A percentile compares a stretch with the other conserved stretches of the same genome.
Conservation (phyloP, 2,329 filamentous ascomycete genomes). For the Colletotrichum lupini region DNA sequence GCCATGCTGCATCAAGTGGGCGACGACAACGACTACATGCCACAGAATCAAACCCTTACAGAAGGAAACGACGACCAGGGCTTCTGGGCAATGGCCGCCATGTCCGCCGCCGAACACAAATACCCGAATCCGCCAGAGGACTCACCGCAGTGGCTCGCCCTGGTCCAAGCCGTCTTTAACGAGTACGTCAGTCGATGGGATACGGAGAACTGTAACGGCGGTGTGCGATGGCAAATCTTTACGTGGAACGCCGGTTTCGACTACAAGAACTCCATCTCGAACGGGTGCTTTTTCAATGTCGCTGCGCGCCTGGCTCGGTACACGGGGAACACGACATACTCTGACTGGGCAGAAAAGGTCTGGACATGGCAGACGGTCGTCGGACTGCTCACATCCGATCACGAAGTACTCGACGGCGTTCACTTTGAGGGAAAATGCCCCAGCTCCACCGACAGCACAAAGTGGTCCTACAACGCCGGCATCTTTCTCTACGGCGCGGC, state of each 20-base stretch:
- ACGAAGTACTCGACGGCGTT: conserved; percentile 63
- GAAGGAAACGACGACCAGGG: conserved; percentile 81
- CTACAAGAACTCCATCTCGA: conserved; percentile 77
- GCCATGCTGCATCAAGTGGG: conserved; percentile 71
- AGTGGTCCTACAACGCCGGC: conserved; percentile 78
- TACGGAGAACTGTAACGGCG: conserved; percentile 72
- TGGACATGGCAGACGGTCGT: conserved; percentile 72
- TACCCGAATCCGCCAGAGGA: conserved; percentile 74
- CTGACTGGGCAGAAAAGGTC: conserved; percentile 77
- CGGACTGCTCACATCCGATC: conserved; percentile 66
- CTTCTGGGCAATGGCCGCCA: conserved; percentile 85
- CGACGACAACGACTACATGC: conserved; percentile 71
- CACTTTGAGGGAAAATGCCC: conserved; percentile 63
- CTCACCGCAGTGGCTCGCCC: conserved; percentile 78
- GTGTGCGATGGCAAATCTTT: conserved; percentile 88
- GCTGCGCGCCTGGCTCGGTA: conserved; percentile 79
- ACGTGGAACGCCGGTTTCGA: conserved; percentile 77
- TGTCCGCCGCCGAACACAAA: conserved; percentile 81
- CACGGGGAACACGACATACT: conserved; percentile 82
- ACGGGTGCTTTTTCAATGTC: conserved; percentile 77
- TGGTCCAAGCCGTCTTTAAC: conserved; percentile 84
- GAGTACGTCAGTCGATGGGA: conserved; percentile 82
- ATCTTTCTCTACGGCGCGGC: conserved; percentile 72
- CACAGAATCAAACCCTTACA: conserved; percentile 69
- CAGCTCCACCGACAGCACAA: conserved; percentile 66